These are phyloP conservation scores for Citrullus colocynthis DNA, from an alignment of 306 rosid genomes.

Conservation along the genomic window DNA sequence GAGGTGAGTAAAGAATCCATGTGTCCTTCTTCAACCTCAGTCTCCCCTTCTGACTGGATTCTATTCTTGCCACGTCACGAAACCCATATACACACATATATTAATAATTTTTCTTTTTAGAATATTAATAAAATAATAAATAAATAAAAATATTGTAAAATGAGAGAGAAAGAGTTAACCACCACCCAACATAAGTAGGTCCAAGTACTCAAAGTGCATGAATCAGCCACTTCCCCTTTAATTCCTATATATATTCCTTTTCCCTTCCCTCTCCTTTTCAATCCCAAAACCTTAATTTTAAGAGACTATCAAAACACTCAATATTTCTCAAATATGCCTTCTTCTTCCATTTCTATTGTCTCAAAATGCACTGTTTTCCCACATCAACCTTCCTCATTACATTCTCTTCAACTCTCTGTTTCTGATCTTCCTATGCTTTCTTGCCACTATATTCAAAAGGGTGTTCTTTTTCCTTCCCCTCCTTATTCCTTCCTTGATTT, in stretches of 20 bases:
- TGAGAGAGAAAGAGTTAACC: not conserved
- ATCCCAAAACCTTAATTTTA: not conserved
- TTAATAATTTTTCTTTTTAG: not conserved
- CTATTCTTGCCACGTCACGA: not conserved
- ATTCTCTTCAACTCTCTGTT: constrained; percentile 14
- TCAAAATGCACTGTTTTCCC: constrained; percentile 5
- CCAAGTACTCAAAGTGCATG: not conserved
- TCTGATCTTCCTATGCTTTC: constrained; percentile 18
- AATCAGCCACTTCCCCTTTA: not conserved
- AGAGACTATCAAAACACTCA: no score
- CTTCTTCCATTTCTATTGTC: constrained; percentile 9
- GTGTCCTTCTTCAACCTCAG: not conserved
- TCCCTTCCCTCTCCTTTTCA: not conserved
- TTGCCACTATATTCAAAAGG: constrained; percentile 15
- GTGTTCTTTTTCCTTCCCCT: constrained; percentile 4
- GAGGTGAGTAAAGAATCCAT: not conserved
- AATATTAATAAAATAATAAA: no score
- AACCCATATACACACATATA: not conserved
- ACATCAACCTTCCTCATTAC: not conserved
- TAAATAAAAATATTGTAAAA: no score
- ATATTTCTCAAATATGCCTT: not conserved
- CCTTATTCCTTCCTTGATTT: not conserved
- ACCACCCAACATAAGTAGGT: not conserved
- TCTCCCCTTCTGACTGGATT: not conserved
- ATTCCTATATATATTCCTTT: not conserved